Conservation (phyloP, 2,329 filamentous ascomycete genomes). For the Arthrinium puccinioides region DNA sequence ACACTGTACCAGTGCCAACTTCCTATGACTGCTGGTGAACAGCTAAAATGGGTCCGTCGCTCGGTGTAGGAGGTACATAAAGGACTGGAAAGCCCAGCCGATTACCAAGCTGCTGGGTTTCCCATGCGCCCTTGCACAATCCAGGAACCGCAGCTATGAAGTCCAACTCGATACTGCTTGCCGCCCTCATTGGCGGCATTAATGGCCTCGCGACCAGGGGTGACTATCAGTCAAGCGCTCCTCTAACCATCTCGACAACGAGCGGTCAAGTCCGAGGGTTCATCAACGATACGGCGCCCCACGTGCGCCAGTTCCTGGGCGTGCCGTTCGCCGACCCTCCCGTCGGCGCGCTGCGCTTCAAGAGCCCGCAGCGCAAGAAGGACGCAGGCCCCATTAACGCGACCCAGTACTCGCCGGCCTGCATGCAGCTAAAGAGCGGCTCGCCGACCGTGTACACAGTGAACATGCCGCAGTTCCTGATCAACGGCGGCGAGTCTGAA, state of each 20-base stretch:
- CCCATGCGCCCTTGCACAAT: too few relatives aligned
- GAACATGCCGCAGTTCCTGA: conserved; percentile 14
- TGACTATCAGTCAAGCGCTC: too few relatives aligned
- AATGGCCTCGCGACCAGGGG: too few relatives aligned
- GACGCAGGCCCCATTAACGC: conserved; percentile 9
- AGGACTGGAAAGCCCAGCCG: too few relatives aligned
- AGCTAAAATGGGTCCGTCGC: too few relatives aligned
- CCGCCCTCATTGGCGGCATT: too few relatives aligned
- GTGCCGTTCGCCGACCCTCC: conserved; percentile 22
- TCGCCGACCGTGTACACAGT: conserved; percentile 5
- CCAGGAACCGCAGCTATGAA: too few relatives aligned
- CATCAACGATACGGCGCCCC: conserved; percentile 6
- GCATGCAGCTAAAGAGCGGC: conserved; percentile 11
- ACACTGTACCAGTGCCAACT: too few relatives aligned
- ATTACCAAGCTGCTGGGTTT: too few relatives aligned
- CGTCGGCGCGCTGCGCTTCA: conserved; percentile 13
- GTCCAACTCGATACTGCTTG: too few relatives aligned
- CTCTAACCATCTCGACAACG: neutral
- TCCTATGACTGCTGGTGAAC: too few relatives aligned
- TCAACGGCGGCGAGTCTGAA: conserved; percentile 11
- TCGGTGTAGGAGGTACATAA: too few relatives aligned
- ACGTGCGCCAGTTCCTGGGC: conserved; percentile 26
- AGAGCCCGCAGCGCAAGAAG: conserved; percentile 11
- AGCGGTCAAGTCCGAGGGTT: conserved; percentile 2
- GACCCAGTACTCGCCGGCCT: conserved; percentile 12